phyloP scores from a whole-genome alignment of 495 filamentous ascomycete genomes.

The Trichocladium antarcticum region DNA sequence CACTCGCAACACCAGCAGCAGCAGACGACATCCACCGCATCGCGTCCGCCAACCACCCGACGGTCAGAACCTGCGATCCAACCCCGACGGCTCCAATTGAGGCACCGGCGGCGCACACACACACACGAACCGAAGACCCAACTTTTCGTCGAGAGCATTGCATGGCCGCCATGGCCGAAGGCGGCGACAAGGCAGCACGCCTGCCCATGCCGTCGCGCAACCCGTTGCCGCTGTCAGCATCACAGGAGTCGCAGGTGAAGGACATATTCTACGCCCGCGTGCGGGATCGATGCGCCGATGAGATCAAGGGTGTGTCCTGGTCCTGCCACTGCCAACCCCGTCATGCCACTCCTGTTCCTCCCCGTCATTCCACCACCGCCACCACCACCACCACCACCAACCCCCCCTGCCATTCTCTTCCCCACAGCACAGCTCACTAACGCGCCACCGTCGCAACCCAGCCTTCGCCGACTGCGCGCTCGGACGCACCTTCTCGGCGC shows the following conservation, averaged over 20 bases:
- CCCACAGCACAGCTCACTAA: neutral
- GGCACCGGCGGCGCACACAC: neutral
- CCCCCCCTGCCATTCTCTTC: neutral
- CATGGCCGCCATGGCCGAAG: conserved; percentile 31
- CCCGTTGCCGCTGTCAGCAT: conserved; percentile 81
- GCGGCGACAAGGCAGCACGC: conserved; percentile 10
- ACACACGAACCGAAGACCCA: neutral
- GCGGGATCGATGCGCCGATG: conserved; percentile 60
- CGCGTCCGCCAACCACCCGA: no score
- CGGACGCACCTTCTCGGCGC: conserved; percentile 70
- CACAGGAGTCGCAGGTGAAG: conserved; percentile 83
- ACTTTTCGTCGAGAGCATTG: neutral
- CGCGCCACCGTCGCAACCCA: conserved; percentile 28
- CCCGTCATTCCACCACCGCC: neutral
- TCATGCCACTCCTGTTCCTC: neutral
- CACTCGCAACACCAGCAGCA: no score
- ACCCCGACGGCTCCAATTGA: neutral
- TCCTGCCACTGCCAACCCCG: neutral
- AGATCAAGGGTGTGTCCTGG: conserved; percentile 64
- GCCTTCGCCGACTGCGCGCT: conserved; percentile 80
- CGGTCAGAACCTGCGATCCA: no score
- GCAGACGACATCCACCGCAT: no score
- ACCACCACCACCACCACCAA: neutral
- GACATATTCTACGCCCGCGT: conserved; percentile 85
- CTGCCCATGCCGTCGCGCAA: conserved; percentile 58